These are phyloP conservation scores for Ophiostoma piceae DNA, from an alignment of 2,329 filamentous ascomycete genomes.

Conservation along the genomic window DNA sequence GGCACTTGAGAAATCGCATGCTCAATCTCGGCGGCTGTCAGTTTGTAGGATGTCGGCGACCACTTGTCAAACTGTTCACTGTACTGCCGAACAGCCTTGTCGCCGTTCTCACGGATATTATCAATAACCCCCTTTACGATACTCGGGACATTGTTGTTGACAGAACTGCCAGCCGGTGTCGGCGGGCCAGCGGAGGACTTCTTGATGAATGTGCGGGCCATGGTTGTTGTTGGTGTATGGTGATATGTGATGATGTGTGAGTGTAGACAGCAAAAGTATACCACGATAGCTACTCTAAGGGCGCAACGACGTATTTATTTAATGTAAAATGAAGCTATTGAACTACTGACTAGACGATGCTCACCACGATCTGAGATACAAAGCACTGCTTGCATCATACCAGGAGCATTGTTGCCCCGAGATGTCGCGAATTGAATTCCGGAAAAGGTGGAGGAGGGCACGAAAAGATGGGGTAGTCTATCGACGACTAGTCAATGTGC, in stretches of 20 bases:
- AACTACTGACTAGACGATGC: not conserved
- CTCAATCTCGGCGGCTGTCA: conserved; percentile 43
- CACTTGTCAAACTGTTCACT: conserved; percentile 52
- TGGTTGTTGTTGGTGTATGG: not conserved
- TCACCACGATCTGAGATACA: not conserved
- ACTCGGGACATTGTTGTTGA: conserved; percentile 30
- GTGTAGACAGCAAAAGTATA: not conserved
- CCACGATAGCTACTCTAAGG: not conserved
- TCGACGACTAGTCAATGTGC: conserved; percentile 25
- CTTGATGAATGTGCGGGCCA: conserved; percentile 1
- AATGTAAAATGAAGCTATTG: not conserved
- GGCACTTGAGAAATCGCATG: conserved; percentile 42
- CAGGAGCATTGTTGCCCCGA: conserved; percentile 8
- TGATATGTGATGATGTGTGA: not conserved
- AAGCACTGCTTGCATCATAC: not conserved
- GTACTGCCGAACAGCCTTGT: conserved; percentile 45
- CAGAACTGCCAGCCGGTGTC: not conserved
- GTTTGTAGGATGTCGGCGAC: conserved; percentile 45
- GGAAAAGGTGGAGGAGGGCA: conserved; percentile 4
- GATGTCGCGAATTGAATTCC: not conserved
- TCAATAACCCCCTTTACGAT: conserved; percentile 47
- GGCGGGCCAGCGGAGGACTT: not conserved
- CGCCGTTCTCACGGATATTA: conserved; percentile 43
- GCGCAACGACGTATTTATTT: not conserved
- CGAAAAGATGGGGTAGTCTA: not conserved